phyloP scores from a whole-genome alignment of 176 grass and related monocot species.

The Secale cereale region DNA sequence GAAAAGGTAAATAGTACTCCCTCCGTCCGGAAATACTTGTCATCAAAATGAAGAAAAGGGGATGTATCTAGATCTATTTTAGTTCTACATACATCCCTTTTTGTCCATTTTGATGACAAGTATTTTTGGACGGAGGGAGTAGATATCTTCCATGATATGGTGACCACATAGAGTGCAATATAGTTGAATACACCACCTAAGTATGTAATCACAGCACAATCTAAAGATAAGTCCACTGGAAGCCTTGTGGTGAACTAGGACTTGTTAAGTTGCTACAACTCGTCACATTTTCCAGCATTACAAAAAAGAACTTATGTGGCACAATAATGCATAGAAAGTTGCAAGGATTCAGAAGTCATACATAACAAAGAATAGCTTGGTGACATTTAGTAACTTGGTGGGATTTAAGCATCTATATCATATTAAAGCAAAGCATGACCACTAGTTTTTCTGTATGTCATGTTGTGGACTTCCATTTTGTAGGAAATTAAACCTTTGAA shows the following conservation, averaged over 20 bases:
- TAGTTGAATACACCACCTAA: not conserved
- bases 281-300: not conserved
- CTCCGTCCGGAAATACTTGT: no score
- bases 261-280: not conserved
- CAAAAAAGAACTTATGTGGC: not conserved
- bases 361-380: not conserved
- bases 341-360: not conserved
- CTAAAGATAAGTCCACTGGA: not conserved
- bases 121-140: no score
- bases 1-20: no score
- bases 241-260: not conserved
- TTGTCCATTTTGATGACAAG: no score
- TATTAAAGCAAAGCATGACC: not conserved
- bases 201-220: not conserved
- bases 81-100: no score
- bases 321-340: not conserved
- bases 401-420: not conserved
- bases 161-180: not conserved
- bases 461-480: conserved; percentile 5
- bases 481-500: not conserved
- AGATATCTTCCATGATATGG: not conserved
- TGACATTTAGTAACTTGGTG: not conserved
- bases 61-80: no score
- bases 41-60: no score
- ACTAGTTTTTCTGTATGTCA: not conserved